phyloP scores from a whole-genome alignment of 352 stramenopile species.

The Saprolegnia diclina region DNA sequence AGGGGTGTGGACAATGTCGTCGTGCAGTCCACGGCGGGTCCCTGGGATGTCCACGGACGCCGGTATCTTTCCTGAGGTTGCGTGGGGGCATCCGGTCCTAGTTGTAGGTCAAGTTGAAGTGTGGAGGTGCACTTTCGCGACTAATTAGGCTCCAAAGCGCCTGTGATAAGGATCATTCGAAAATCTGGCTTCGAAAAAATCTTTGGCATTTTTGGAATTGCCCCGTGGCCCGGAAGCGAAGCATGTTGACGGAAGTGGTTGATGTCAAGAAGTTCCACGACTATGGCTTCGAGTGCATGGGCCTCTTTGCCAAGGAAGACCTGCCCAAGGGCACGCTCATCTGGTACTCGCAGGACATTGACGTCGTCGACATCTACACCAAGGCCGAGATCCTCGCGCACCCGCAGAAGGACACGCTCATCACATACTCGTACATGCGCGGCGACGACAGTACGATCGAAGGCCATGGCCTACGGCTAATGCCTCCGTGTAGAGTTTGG shows the following conservation, averaged over 20 bases:
- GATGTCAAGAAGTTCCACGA: conserved; percentile 26
- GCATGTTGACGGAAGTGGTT: conserved; percentile 25
- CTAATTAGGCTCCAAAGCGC: background rate
- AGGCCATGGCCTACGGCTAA: background rate
- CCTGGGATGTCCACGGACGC: background rate
- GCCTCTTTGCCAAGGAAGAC: conserved; percentile 27
- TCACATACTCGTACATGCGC: conserved; percentile 28
- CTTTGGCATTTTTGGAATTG: conserved; percentile 3
- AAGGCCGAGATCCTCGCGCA: conserved; percentile 27
- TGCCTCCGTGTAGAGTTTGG: conserved; percentile 15
- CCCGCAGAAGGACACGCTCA: conserved; percentile 24
- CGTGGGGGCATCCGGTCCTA: background rate
- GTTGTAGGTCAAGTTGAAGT: background rate
- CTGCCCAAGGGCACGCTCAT: conserved; percentile 25
- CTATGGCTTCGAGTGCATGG: conserved; percentile 27
- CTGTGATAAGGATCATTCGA: background rate
- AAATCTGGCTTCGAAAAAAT: background rate
- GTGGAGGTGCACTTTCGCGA: background rate
- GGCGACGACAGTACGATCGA: conserved; percentile 20
- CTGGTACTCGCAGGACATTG: conserved; percentile 23
- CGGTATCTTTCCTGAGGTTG: background rate
- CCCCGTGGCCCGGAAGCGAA: background rate
- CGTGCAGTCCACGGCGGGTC: background rate
- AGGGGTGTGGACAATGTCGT: no score
- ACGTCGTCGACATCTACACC: conserved; percentile 20